Percentiles rank a stretch among this genome's conserved stretches.
These are phyloP conservation scores for Luffa aegyptiaca DNA, from an alignment of 306 rosid genomes.

Conservation along the genomic window DNA sequence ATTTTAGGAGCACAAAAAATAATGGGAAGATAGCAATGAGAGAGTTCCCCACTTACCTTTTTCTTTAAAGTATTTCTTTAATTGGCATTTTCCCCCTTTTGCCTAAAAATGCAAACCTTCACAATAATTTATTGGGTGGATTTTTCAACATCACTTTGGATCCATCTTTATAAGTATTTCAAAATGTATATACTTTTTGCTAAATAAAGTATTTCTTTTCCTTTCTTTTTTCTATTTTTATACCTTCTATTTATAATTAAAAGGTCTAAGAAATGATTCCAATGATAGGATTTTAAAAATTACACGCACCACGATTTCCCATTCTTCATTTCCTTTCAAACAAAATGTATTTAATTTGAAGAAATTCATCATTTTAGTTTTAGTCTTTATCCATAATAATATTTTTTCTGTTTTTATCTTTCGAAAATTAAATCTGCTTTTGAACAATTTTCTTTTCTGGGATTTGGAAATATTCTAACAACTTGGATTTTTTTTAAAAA, in stretches of 20 bases:
- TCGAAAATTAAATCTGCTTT: no score
- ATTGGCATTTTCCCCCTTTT: neutral
- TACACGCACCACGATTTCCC: no score
- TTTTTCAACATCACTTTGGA: neutral
- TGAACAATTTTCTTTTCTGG: no score
- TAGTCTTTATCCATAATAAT: no score
- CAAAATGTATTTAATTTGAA: no score
- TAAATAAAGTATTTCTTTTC: neutral
- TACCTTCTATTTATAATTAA: neutral
- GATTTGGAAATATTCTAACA: no score
- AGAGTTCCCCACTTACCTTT: neutral
- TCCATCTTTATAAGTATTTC: neutral
- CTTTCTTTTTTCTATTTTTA: neutral
- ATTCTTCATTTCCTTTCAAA: no score
- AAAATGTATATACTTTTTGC: neutral
- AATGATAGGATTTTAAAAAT: no score
- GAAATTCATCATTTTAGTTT: no score
- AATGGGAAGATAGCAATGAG: neutral
- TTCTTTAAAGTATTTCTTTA: neutral
- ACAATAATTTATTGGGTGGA: neutral
- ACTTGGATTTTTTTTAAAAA: no score
- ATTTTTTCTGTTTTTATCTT: no score
- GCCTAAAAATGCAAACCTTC: neutral
- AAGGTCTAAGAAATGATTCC: no score
- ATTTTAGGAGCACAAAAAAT: neutral